Conservation (phyloP, 768 basidiomycete genomes). For the Mycena latifolia region DNA sequence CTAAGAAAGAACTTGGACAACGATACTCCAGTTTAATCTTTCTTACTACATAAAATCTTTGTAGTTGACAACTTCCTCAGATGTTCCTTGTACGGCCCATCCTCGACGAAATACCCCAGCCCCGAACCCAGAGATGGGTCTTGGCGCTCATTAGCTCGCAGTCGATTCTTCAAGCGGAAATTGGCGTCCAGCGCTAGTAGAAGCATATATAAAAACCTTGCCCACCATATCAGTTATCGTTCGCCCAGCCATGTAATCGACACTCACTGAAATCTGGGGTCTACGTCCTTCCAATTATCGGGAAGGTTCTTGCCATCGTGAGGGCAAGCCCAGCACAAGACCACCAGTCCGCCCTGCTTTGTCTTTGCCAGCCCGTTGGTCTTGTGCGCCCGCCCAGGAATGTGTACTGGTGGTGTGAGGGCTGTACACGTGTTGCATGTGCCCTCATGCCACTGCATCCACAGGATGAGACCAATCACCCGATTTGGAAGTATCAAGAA, state of each 20-base stretch:
- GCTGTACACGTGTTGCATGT: too few relatives aligned
- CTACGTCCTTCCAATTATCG: slow-evolving; percentile 26
- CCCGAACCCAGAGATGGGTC: slow-evolving; percentile 32
- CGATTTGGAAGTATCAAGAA: too few relatives aligned
- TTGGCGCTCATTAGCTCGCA: slow-evolving; percentile 15
- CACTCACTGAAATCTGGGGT: background rate
- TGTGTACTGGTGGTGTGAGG: too few relatives aligned
- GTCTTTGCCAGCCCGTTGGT: background rate
- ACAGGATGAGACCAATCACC: too few relatives aligned
- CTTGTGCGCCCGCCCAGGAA: too few relatives aligned
- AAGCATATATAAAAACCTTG: slow-evolving; percentile 29
- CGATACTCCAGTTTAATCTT: too few relatives aligned
- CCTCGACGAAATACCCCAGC: slow-evolving; percentile 32
- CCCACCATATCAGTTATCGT: too few relatives aligned
- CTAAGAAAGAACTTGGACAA: too few relatives aligned
- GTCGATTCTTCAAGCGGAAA: slow-evolving; percentile 35
- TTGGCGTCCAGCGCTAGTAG: slow-evolving; percentile 36
- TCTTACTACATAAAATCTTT: too few relatives aligned
- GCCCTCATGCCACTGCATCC: too few relatives aligned
- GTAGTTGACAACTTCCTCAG: too few relatives aligned
- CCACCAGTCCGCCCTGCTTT: slow-evolving; percentile 9
- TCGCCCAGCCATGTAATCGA: background rate
- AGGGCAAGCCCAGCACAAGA: slow-evolving; percentile 41
- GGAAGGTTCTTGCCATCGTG: slow-evolving; percentile 36
- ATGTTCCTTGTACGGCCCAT: slow-evolving; percentile 16